These are phyloP conservation scores for Hsuehochloa calcarea DNA, from an alignment of 176 grass and related monocot genomes.

Conservation along the genomic window DNA sequence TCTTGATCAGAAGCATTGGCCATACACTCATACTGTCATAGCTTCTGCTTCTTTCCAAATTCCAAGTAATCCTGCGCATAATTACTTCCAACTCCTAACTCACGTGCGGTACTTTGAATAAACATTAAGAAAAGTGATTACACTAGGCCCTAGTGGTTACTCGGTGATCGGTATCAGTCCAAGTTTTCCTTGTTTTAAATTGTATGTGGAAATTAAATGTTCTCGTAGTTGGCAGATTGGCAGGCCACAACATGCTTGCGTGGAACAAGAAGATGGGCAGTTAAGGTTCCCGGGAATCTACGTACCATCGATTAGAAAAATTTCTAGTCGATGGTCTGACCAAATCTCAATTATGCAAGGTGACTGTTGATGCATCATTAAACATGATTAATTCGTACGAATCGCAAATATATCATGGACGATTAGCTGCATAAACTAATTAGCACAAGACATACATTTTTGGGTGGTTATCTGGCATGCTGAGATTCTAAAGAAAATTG, in stretches of 20 bases:
- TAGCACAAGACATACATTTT: background rate
- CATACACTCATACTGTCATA: background rate
- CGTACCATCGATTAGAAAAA: background rate
- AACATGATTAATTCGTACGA: conserved; percentile 16
- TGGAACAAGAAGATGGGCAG: conserved; percentile 5
- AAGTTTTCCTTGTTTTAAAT: background rate
- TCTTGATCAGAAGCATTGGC: background rate
- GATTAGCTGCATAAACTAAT: conserved; percentile 1
- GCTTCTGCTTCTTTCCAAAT: background rate
- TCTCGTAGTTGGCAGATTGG: background rate
- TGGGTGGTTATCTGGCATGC: conserved; percentile 37
- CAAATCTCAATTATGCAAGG: conserved; percentile 34
- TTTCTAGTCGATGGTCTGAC: conserved; percentile 3
- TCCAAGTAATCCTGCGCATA: background rate
- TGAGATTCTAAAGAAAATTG: conserved; percentile 9
- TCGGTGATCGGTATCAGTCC: background rate
- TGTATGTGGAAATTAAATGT: background rate
- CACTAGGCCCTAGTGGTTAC: background rate
- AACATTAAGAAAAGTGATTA: background rate
- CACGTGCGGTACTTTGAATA: conserved; percentile 20
- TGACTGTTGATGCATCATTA: conserved; percentile 30
- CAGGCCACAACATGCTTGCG: background rate
- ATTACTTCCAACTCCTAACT: background rate
- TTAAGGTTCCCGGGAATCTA: conserved; percentile 29
- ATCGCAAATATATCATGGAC: background rate